Evolutionary conservation across 1,284 basidiomycete species (phyloP).

Genomic region (Erythrobasidium hasegawianum): DNA sequence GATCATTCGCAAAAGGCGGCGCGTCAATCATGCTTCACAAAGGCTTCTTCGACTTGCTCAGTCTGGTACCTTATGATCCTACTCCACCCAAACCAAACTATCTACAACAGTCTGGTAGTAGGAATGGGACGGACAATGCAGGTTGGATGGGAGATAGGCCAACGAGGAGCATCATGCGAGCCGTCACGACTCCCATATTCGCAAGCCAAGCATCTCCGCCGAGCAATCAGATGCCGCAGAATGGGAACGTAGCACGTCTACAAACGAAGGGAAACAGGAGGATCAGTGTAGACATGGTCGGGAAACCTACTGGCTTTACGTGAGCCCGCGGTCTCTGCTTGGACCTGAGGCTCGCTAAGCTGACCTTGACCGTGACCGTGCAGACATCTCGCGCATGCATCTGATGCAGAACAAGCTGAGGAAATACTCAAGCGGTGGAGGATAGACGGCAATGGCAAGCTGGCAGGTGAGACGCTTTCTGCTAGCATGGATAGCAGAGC

Average conservation of each 20-base stretch:
- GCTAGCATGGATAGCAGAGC: too few relatives aligned
- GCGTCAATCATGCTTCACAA: slow-evolving; percentile 64
- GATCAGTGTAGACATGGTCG: slow-evolving; percentile 57
- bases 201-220: background rate
- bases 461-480: slow-evolving; percentile 78
- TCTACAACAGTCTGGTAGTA: background rate
- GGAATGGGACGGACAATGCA: background rate
- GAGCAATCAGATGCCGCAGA: slow-evolving; percentile 1
- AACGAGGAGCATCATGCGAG: slow-evolving; percentile 20
- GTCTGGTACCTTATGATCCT: slow-evolving; percentile 59
- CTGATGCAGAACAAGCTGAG: slow-evolving; percentile 85
- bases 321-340: slow-evolving; percentile 52
- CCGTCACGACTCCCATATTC: slow-evolving; percentile 15
- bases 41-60: slow-evolving; percentile 78
- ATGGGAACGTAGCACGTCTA: background rate
- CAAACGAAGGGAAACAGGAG: slow-evolving; percentile 32
- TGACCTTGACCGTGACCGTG: slow-evolving; percentile 35
- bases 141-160: slow-evolving; percentile 36
- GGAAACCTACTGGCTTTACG: slow-evolving; percentile 76
- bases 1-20: slow-evolving; percentile 30
- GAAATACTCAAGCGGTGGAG: slow-evolving; percentile 85
- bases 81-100: slow-evolving; percentile 45
- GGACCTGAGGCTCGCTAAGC: background rate
- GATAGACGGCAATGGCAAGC: slow-evolving; percentile 82
- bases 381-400: slow-evolving; percentile 89